Evolutionary conservation across 768 basidiomycete species (phyloP), one percentile per base, ranked within the genome.

Genomic region (Naganishia onofrii): DNA sequence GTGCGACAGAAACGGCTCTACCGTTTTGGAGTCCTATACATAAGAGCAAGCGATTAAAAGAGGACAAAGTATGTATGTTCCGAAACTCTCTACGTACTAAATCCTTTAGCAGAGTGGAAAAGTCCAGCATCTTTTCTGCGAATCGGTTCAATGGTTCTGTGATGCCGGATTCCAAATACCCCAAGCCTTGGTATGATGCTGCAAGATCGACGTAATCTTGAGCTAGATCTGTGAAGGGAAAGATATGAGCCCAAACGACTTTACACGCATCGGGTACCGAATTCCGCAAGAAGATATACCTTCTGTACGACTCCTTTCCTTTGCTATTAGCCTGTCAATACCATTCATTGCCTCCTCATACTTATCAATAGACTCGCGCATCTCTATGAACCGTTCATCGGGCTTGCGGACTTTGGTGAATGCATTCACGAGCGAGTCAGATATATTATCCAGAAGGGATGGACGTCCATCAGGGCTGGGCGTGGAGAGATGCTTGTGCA

Each of bases 191-290:
- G 56, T 96, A 92, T 52, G 92, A 90, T 72, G 93, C 90, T 53
- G 96, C 93, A 73, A 98, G 84, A 82, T 97, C 96, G 79, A 97
- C 93, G 81, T 99, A 99, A 84, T 99, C 96, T 73, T 88, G 88
- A 71, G 93, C 90, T 57, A 99, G 88, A 86, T 99, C 96, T 96
- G 89, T 38, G 19, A 38, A 73, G n/a, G n/a, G n/a, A 78, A 73
- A 73, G 79, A 76, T 75, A 70, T n/a, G 21, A 51, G 73, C 73
- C 15, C 42, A 42, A 48, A n/a, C n/a, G 56, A n/a, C 3, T 21
- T n/a, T 29, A 54, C 31, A 36, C 44, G 54, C 46, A 53, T 23
- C n/a, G 9, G 9, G n/a, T n/a, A 69, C 3, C 26, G 23, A 12
- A 32, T 29, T 31, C 10, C 28, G 34, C 8, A 10, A 17, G 56